Conservation (phyloP, 1,284 basidiomycete genomes). For the Malassezia yamatoensis region DNA sequence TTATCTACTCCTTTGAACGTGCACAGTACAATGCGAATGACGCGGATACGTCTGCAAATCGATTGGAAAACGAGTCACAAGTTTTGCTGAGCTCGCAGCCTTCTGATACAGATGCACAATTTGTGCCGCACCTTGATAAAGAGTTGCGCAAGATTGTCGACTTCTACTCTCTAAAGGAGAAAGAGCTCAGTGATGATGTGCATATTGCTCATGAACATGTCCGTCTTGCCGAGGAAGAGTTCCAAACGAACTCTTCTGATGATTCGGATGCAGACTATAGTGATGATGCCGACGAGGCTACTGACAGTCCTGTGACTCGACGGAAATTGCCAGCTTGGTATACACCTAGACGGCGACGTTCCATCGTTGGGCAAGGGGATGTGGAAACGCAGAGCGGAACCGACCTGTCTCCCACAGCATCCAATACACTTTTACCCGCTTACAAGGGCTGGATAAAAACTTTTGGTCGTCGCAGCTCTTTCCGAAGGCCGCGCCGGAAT, state of each 20-base stretch:
- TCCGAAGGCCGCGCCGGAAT: background rate
- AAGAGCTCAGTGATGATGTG: slow-evolving; percentile 51
- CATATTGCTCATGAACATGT: slow-evolving; percentile 29
- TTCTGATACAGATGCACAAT: slow-evolving; percentile 35
- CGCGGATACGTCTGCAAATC: slow-evolving; percentile 12
- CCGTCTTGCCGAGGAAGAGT: slow-evolving; percentile 31
- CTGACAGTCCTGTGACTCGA: background rate
- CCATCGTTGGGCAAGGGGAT: slow-evolving; percentile 3
- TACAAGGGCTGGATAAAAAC: slow-evolving; percentile 12
- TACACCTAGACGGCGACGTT: slow-evolving; percentile 1
- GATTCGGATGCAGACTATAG: slow-evolving; percentile 55
- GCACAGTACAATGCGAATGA: slow-evolving; percentile 6
- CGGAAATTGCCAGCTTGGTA: background rate
- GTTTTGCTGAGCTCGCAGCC: slow-evolving; percentile 23
- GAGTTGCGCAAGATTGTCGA: slow-evolving; percentile 71
- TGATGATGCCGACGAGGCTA: slow-evolving; percentile 55
- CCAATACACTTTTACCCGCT: background rate
- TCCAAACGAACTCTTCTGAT: slow-evolving; percentile 44
- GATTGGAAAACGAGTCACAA: slow-evolving; percentile 38
- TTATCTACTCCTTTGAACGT: slow-evolving; percentile 42
- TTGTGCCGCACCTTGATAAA: slow-evolving; percentile 58
- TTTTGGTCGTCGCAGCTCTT: slow-evolving; percentile 12
- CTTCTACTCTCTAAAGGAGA: slow-evolving; percentile 61
- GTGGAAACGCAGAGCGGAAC: background rate
- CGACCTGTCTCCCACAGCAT: background rate